Conservation (phyloP, 352 stramenopile species). For the Globisporangium acanthophoron region DNA sequence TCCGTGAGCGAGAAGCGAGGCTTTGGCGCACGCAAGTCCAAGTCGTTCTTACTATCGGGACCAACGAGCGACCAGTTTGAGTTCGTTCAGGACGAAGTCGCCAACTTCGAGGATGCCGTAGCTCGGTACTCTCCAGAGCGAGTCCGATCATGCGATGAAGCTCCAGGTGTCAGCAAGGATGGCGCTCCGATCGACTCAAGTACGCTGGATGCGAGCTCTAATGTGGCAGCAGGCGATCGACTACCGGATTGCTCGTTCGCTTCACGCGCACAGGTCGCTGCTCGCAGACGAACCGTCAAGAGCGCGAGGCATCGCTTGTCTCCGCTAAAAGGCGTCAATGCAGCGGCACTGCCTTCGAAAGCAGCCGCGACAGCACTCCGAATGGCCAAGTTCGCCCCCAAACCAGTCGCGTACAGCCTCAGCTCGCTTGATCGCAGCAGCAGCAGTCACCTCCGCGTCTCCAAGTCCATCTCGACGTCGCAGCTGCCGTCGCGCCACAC, state of each 20-base stretch:
- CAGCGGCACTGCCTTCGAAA: not conserved
- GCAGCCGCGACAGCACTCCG: slow-evolving; percentile 7
- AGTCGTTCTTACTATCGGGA: slow-evolving; percentile 14
- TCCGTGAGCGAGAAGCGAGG: slow-evolving; percentile 16
- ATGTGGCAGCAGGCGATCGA: not conserved
- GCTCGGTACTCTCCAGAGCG: slow-evolving; percentile 3
- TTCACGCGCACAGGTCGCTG: not conserved
- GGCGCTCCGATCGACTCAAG: not conserved
- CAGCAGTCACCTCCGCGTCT: not conserved
- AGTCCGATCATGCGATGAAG: too few species aligned
- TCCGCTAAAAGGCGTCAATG: slow-evolving; percentile 2
- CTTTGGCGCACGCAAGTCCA: slow-evolving; percentile 1
- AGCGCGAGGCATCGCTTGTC: slow-evolving; percentile 2
- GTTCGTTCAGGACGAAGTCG: slow-evolving; percentile 14
- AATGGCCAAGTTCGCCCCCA: slow-evolving; percentile 12
- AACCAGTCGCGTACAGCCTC: slow-evolving; percentile 17
- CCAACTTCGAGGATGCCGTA: slow-evolving; percentile 2
- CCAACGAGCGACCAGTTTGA: slow-evolving; percentile 11
- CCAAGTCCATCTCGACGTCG: slow-evolving; percentile 1
- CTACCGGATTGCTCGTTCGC: not conserved
- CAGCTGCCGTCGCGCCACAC: not conserved
- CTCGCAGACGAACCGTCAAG: not conserved
- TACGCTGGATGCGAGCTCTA: slow-evolving; percentile 1
- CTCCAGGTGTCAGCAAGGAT: not conserved
- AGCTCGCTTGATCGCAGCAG: slow-evolving; percentile 7